Conservation (phyloP, 164 flowering plant species). For the Tetracentron sinense region DNA sequence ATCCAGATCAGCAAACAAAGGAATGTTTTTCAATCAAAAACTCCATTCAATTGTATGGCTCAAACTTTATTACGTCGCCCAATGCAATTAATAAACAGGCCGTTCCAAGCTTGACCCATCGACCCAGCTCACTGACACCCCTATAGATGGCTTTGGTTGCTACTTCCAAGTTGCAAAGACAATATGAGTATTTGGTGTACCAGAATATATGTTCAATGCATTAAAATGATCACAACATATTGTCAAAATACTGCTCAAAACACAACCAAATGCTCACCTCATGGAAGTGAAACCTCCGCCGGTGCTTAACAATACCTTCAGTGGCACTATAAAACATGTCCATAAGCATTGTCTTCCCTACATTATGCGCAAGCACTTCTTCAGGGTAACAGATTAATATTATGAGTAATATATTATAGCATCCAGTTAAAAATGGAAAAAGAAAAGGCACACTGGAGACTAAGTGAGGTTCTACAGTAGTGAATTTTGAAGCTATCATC, state of each 20-base stretch:
- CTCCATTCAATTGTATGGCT: no score
- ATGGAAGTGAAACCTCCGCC: slow-evolving; percentile 89
- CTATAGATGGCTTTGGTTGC: no score
- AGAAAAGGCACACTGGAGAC: no score
- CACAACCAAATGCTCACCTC: slow-evolving; percentile 48
- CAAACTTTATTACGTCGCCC: no score
- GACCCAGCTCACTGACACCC: no score
- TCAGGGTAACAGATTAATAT: not conserved
- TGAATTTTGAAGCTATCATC: no score
- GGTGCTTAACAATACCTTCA: slow-evolving; percentile 75
- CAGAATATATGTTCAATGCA: not conserved
- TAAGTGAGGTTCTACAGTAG: no score
- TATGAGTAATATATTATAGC: no score
- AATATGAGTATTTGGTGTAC: not conserved
- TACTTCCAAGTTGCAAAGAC: not conserved
- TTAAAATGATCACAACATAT: not conserved
- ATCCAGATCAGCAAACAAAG: no score
- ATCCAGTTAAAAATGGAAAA: not conserved
- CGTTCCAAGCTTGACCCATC: no score
- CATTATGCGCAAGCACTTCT: slow-evolving; percentile 10
- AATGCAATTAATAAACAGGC: no score
- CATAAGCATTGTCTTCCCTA: slow-evolving; percentile 98
- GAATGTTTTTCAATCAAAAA: no score
- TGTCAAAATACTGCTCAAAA: not conserved
- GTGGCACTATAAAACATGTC: slow-evolving; percentile 92